Conservation (phyloP, 2,329 filamentous ascomycete genomes). For the Alternaria brassicicola region DNA sequence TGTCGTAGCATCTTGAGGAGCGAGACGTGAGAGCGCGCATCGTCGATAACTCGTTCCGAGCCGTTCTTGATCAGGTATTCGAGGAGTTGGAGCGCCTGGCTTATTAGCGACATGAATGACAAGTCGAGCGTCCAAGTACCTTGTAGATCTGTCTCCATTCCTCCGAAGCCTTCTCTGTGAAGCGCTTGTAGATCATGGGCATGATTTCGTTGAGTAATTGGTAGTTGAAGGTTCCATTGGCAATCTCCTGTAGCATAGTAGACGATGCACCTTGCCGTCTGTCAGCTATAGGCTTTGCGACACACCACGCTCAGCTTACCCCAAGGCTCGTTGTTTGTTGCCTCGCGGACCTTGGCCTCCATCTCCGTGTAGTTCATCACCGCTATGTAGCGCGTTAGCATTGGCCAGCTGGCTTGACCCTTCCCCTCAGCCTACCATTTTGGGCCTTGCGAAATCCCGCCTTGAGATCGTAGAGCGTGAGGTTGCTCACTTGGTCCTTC, state of each 20-base stretch:
- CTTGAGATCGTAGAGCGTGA: slow-evolving; percentile 94
- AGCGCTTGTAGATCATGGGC: slow-evolving; percentile 99
- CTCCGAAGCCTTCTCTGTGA: slow-evolving; percentile 96
- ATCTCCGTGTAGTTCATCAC: slow-evolving; percentile 96
- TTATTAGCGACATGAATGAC: slow-evolving; percentile 20
- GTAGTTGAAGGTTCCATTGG: slow-evolving; percentile 96
- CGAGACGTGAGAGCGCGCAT: slow-evolving; percentile 92
- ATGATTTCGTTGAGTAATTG: slow-evolving; percentile 99
- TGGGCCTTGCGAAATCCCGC: slow-evolving; percentile 93
- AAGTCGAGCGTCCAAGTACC: slow-evolving; percentile 52
- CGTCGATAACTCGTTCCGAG: slow-evolving; percentile 95
- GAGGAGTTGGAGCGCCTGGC: slow-evolving; percentile 79
- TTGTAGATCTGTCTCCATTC: slow-evolving; percentile 99
- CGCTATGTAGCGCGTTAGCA: slow-evolving; percentile 60
- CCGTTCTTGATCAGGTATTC: slow-evolving; percentile 98
- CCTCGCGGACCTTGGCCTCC: slow-evolving; percentile 80
- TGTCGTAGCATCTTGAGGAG: slow-evolving; percentile 98
- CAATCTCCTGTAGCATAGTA: slow-evolving; percentile 94
- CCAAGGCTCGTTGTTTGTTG: slow-evolving; percentile 99
- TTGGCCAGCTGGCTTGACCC: slow-evolving; percentile 23
- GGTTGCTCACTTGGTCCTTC: slow-evolving; percentile 85
- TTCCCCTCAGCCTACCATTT: slow-evolving; percentile 71
- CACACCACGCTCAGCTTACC: slow-evolving; percentile 68
- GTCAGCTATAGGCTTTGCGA: slow-evolving; percentile 18
- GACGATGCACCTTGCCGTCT: slow-evolving; percentile 68